These are phyloP conservation scores for Coemansia sp. DNA, from an alignment of 192 early-diverging fungal species.

Conservation along the genomic window DNA sequence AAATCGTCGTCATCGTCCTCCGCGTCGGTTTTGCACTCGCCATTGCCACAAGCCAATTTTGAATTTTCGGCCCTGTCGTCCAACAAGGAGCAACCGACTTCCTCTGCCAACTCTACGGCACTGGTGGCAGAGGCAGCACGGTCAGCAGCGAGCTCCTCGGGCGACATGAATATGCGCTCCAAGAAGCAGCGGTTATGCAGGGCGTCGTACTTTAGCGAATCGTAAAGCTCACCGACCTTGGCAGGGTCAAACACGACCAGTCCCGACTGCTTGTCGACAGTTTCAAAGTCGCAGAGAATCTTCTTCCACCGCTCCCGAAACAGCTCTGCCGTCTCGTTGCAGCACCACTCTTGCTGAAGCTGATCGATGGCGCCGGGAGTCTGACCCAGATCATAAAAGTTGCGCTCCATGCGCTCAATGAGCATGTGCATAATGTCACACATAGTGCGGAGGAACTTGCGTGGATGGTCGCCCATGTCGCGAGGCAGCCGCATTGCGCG, in stretches of 20 bases:
- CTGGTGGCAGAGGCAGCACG: not conserved
- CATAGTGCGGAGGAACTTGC: constrained; percentile 61
- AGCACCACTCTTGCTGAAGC: constrained; percentile 83
- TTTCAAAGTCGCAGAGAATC: constrained; percentile 81
- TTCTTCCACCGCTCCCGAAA: constrained; percentile 97
- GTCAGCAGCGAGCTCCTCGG: constrained; percentile 18
- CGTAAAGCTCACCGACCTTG: constrained; percentile 90
- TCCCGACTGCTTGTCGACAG: constrained; percentile 12
- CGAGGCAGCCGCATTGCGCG: constrained; percentile 25
- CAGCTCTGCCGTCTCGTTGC: constrained; percentile 76
- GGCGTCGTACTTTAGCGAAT: constrained; percentile 96
- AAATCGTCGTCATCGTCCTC: constrained; percentile 11
- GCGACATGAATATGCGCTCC: constrained; percentile 63
- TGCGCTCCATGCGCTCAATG: constrained; percentile 73
- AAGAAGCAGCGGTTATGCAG: constrained; percentile 89
- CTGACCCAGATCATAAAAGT: constrained; percentile 56
- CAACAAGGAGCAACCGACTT: not conserved
- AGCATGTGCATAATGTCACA: constrained; percentile 66
- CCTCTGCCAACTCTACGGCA: not conserved
- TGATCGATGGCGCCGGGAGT: constrained; percentile 53
- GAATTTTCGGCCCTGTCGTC: not conserved
- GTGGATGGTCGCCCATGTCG: constrained; percentile 37
- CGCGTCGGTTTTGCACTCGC: constrained; percentile 2
- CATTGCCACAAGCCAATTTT: constrained; percentile 1
- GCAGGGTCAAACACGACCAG: constrained; percentile 68